Evolutionary conservation across 2,329 filamentous ascomycete genomes (phyloP).

Genomic region (Aspergillus pseudotamarii): DNA sequence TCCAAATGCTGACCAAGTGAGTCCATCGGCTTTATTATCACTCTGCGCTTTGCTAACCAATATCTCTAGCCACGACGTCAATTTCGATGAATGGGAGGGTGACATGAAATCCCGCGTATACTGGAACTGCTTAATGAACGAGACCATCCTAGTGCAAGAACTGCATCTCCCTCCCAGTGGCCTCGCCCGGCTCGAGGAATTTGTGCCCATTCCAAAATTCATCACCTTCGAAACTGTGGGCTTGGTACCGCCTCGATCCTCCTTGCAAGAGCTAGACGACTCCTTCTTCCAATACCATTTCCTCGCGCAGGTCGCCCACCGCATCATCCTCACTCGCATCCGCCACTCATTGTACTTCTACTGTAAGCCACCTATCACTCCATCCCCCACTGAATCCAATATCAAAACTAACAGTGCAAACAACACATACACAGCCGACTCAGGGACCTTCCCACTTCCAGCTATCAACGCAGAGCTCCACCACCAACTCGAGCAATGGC

Average conservation of each 20-base stretch:
- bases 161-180: slow-evolving; percentile 56
- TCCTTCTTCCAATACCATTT: slow-evolving; percentile 62
- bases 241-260: slow-evolving; percentile 33
- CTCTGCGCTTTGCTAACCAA: slow-evolving; percentile 8
- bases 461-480: slow-evolving; percentile 55
- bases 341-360: slow-evolving; percentile 56
- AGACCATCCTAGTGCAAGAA: slow-evolving; percentile 59
- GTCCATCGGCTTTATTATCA: slow-evolving; percentile 9
- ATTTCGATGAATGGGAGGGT: slow-evolving; percentile 55
- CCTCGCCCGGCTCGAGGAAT: slow-evolving; percentile 54
- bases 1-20: slow-evolving; percentile 50
- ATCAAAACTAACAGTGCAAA: slow-evolving; percentile 5
- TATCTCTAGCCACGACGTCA: slow-evolving; percentile 37
- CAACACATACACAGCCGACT: slow-evolving; percentile 38
- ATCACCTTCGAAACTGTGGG: slow-evolving; percentile 46
- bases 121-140: slow-evolving; percentile 60
- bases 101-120: slow-evolving; percentile 60
- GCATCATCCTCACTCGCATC: slow-evolving; percentile 58
- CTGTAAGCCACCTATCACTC: slow-evolving; percentile 29
- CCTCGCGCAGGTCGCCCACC: slow-evolving; percentile 58
- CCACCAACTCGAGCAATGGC: slow-evolving; percentile 60
- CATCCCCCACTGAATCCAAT: background rate
- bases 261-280: slow-evolving; percentile 50
- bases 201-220: slow-evolving; percentile 58
- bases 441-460: slow-evolving; percentile 49